Evolutionary conservation across 2,329 filamentous ascomycete species (phyloP).

Genomic region (Colletotrichum eleusines): DNA sequence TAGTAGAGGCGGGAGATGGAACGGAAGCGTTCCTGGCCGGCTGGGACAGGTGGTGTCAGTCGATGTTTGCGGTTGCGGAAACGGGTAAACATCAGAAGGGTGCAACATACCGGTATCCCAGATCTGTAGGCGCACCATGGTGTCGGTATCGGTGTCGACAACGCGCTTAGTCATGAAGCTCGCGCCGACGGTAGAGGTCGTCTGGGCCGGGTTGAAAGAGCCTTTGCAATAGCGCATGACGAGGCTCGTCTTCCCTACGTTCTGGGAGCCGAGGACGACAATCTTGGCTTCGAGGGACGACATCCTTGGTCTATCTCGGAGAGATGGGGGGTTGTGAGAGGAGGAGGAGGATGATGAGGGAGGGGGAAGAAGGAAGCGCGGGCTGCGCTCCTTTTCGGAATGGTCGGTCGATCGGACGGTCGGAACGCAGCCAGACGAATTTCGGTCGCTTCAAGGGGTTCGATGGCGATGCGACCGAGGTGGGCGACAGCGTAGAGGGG

Average conservation of each 20-base stretch:
- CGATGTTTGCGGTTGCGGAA: background rate
- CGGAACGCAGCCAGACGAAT: background rate
- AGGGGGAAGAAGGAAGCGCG: constrained; percentile 5
- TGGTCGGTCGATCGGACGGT: background rate
- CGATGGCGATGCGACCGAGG: constrained; percentile 27
- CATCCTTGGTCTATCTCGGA: constrained; percentile 45
- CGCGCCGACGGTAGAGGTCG: constrained; percentile 80
- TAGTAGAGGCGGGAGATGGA: constrained; percentile 97
- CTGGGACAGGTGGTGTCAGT: constrained; percentile 49
- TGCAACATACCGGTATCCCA: constrained; percentile 82
- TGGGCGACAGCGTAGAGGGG: background rate
- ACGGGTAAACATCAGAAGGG: background rate
- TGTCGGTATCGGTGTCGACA: constrained; percentile 86
- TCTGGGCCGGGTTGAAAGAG: constrained; percentile 73
- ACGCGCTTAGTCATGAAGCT: constrained; percentile 85
- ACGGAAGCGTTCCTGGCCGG: constrained; percentile 94
- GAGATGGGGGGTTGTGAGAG: background rate
- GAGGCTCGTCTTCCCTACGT: constrained; percentile 83
- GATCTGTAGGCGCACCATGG: constrained; percentile 90
- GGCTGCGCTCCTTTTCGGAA: constrained; percentile 12
- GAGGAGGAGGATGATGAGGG: background rate
- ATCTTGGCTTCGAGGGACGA: constrained; percentile 84
- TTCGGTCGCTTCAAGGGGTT: background rate
- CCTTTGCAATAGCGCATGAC: constrained; percentile 83
- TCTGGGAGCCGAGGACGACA: constrained; percentile 82